Conservation (phyloP, 345 rosid genomes). For the Salix exigua region DNA sequence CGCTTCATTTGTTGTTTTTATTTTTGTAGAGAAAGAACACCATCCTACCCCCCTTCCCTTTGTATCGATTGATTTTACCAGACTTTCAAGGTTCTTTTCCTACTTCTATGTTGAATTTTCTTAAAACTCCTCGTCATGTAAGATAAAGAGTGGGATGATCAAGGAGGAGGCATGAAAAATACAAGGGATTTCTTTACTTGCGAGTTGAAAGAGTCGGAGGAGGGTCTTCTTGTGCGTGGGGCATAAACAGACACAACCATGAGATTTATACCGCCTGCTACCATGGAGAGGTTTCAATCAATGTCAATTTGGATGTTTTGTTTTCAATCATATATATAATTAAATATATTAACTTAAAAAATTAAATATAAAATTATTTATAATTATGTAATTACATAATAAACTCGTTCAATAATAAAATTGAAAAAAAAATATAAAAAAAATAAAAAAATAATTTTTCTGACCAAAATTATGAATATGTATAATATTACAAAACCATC, state of each 20-base stretch:
- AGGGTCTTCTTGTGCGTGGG: not conserved
- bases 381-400: too few relatives aligned
- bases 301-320: too few relatives aligned
- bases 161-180: not conserved
- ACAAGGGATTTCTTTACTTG: not conserved
- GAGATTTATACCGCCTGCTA: not conserved
- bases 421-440: too few relatives aligned
- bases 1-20: not conserved
- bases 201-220: not conserved
- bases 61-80: not conserved
- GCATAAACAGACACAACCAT: not conserved
- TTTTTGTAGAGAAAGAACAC: constrained; percentile 13
- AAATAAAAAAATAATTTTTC: too few relatives aligned
- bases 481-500: too few relatives aligned
- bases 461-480: too few relatives aligned
- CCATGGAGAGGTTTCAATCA: too few relatives aligned
- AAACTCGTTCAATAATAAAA: too few relatives aligned
- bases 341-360: too few relatives aligned
- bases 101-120: not conserved
- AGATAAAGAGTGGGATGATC: not conserved
- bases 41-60: not conserved
- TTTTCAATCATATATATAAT: too few relatives aligned
- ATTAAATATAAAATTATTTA: too few relatives aligned
- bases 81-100: not conserved
- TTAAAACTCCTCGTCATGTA: not conserved